phyloP scores from a whole-genome alignment of 495 filamentous ascomycete species.

The Neurospora sp. region DNA sequence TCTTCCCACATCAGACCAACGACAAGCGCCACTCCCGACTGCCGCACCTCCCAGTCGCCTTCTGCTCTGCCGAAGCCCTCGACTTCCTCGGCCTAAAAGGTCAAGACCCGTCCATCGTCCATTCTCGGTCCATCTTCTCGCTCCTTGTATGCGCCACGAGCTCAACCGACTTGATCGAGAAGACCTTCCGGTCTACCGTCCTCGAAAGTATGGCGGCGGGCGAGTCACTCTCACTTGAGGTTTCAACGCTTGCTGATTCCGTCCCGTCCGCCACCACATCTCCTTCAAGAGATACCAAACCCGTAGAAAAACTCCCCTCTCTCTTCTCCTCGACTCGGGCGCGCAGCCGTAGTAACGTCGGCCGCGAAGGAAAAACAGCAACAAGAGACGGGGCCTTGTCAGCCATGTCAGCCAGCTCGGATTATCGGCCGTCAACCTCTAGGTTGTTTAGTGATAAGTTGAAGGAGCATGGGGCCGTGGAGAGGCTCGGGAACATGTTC shows the following conservation, averaged over 20 bases:
- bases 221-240: slow-evolving; percentile 14
- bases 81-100: slow-evolving; percentile 32
- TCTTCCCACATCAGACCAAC: background rate
- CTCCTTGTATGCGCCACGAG: slow-evolving; percentile 31
- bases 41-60: slow-evolving; percentile 11
- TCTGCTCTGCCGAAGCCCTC: slow-evolving; percentile 22
- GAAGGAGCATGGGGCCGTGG: slow-evolving; percentile 15
- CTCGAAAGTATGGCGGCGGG: slow-evolving; percentile 29
- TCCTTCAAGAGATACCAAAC: background rate
- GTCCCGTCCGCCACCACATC: background rate
- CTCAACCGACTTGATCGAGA: slow-evolving; percentile 20
- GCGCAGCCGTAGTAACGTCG: background rate
- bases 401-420: background rate
- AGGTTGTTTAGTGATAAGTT: slow-evolving; percentile 16
- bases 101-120: slow-evolving; percentile 23
- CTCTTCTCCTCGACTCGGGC: slow-evolving; percentile 13
- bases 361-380: slow-evolving; percentile 7
- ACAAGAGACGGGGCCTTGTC: background rate
- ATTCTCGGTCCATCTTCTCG: slow-evolving; percentile 40
- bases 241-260: background rate
- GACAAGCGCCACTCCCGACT: background rate
- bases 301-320: background rate
- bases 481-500: slow-evolving; percentile 15
- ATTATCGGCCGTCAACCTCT: background rate
- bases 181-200: slow-evolving; percentile 28